Base-by-base conservation (phyloP, 371 early-diverging fungal species). In the Mucor piriformis region DNA sequence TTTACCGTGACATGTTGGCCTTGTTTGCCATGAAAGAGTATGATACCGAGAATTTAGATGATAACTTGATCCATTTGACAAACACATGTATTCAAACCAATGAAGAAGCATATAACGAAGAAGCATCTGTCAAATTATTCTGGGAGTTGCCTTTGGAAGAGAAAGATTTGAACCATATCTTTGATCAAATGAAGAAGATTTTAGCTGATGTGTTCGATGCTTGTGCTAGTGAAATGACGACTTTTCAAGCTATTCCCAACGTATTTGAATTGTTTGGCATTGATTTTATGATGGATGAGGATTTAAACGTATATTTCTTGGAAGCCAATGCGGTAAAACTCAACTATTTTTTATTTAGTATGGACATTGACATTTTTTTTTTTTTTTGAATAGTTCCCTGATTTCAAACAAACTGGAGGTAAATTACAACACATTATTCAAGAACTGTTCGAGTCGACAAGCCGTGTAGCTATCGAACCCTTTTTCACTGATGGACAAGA, bases 261-360 rank as follows among this genome's bases (percentile, higher is more conserved):
- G 84, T 84, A 12, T 83, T 89, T 64, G 90, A 89, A 54, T 69
- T 86, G 18, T 89, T 86, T 82, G 90, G 90, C 11, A 74, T 89
- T 42, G 90, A 89, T 59, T 89, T 89, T 58, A 43, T 89, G 56
- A 73, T 89, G 6, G 88, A 89, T 58, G 70, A 81, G 24, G 66
- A 82, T 11, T 67, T 64, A 27, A 69, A 74, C 6, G 84, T 79
- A 0, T 81, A 77, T 38, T 77, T 88, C 53, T 70, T 89, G 40
- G 89, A 89, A 59, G 86, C 89, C 20, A 89, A 89, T 61, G 88
- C 90, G 11, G 79, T 76, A 73, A 69, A 72, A 65, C 3, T 3
- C 11, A 11, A 33, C 11, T n/a, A 27, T 24, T 47, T 4, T 25
- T 7, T 42, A 21, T 50, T 20, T 34, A 33, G 11, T 6, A 6